Base-by-base conservation (phyloP, 2,329 filamentous ascomycete species). In the Neoascochyta sp. region DNA sequence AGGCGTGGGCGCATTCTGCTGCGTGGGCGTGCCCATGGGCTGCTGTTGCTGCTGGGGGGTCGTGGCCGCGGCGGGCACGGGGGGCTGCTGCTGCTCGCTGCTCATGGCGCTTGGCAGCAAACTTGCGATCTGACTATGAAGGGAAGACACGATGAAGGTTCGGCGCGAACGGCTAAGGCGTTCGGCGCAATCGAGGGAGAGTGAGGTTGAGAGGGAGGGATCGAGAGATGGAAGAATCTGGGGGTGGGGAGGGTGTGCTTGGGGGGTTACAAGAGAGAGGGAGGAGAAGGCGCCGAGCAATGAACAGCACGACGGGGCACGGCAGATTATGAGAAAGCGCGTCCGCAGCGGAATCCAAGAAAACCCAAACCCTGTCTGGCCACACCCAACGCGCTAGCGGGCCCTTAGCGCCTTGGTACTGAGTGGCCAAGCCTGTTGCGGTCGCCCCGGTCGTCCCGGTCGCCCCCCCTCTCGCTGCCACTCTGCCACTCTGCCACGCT, bases 1-100 rank as follows among this genome's bases (percentile, higher is more conserved):
- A 12, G 59, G 53, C 3, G 52, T 51, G 4, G 56, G 49, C 9
- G 56, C 50, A 31, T 50, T 51, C 37, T 57, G 53, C 45, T 60
- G 59, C 13, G 51, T 52, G 6, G 56, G 52, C 9, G 55, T 52
- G 34, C 48, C 52, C 27, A 57, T 50, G 13, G 54, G 55, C 35
- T 58, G 56, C 24, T 52, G 50, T n/a, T n/a, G n/a, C 27, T 38
- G 35, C 33, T 57, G 54, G n/a, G 52, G 54, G 24, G 50, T 44
- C 15, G 50, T 43, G 19, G 45, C 41, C 34, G 50, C 38, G 22
- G 50, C 51, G 16, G 51, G 41, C 30, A 44, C 45, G 19, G 47
- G 34, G 27, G 44, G 39, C 28, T 46, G 46, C 16, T 43, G 37
- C 29, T 49, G 38, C 27, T 39, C 40, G 30, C 36, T 39, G 32